These are phyloP conservation scores for Boletus smithii DNA, from an alignment of 1,284 basidiomycete species.

Conservation along the genomic window DNA sequence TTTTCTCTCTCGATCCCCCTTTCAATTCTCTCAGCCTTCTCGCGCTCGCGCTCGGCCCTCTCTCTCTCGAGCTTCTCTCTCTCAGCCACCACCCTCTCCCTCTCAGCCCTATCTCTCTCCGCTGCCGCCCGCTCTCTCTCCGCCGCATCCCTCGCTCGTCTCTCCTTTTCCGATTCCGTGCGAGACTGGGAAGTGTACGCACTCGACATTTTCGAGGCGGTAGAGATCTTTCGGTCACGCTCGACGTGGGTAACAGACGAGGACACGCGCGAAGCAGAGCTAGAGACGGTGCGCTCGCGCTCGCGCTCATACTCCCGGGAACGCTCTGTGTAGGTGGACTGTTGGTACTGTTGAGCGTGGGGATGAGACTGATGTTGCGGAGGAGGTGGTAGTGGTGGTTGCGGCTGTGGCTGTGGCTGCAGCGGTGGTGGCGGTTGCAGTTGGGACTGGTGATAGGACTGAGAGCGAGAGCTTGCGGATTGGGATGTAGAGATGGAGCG, in stretches of 20 bases:
- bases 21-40: slow-evolving; percentile 6
- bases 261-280: slow-evolving; percentile 27
- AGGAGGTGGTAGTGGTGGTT: not conserved
- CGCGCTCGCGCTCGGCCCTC: slow-evolving; percentile 16
- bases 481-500: slow-evolving; percentile 26
- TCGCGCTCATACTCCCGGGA: slow-evolving; percentile 26
- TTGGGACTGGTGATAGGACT: slow-evolving; percentile 18
- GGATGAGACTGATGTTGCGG: not conserved
- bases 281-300: slow-evolving; percentile 26
- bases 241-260: slow-evolving; percentile 26
- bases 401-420: slow-evolving; percentile 2
- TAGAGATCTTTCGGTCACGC: slow-evolving; percentile 27
- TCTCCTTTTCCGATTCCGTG: slow-evolving; percentile 23
- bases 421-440: slow-evolving; percentile 3
- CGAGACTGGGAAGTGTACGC: slow-evolving; percentile 18
- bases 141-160: slow-evolving; percentile 14
- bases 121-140: slow-evolving; percentile 18
- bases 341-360: slow-evolving; percentile 11
- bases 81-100: slow-evolving; percentile 18
- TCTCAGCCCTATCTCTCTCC: slow-evolving; percentile 17
- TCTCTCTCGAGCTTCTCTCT: slow-evolving; percentile 21
- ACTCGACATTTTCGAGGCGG: slow-evolving; percentile 24
- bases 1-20: slow-evolving; percentile 4
- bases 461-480: slow-evolving; percentile 19
- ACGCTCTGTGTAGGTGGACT: slow-evolving; percentile 27